Evolutionary conservation across 192 early-diverging fungal genomes (phyloP).

Genomic region (Jimgerdemannia lactiflua): DNA sequence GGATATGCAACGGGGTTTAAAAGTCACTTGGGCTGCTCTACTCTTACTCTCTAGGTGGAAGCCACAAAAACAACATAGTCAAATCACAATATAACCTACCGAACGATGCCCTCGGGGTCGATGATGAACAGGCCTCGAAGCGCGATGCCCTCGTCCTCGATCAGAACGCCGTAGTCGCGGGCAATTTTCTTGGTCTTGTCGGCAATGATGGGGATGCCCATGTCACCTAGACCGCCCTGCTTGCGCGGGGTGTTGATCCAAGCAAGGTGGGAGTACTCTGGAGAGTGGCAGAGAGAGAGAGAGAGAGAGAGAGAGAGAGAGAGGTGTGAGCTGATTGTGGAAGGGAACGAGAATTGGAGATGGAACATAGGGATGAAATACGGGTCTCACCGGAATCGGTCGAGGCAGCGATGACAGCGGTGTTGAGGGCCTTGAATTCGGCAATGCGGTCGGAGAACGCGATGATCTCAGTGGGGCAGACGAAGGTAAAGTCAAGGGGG

Average conservation of each 20-base stretch:
- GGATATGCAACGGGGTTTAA: background rate
- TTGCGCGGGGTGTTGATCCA: conserved; percentile 84
- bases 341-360: background rate
- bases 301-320: conserved; percentile 30
- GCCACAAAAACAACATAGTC: background rate
- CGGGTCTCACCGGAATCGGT: conserved; percentile 44
- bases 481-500: conserved; percentile 90
- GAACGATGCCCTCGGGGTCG: conserved; percentile 83
- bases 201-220: conserved; percentile 81
- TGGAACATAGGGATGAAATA: background rate
- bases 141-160: conserved; percentile 75
- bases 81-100: conserved; percentile 12
- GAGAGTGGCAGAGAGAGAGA: conserved; percentile 17
- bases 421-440: conserved; percentile 78
- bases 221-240: conserved; percentile 88
- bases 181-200: conserved; percentile 81
- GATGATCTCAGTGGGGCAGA: conserved; percentile 95
- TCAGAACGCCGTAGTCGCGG: conserved; percentile 83
- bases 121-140: conserved; percentile 92
- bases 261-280: conserved; percentile 83
- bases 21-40: background rate
- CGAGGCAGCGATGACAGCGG: conserved; percentile 71
- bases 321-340: background rate
- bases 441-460: conserved; percentile 83
- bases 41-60: background rate